Evolutionary conservation across 306 rosid species (phyloP), one percentile per base, ranked within the genome.

Genomic region (Trifolium dubium): DNA sequence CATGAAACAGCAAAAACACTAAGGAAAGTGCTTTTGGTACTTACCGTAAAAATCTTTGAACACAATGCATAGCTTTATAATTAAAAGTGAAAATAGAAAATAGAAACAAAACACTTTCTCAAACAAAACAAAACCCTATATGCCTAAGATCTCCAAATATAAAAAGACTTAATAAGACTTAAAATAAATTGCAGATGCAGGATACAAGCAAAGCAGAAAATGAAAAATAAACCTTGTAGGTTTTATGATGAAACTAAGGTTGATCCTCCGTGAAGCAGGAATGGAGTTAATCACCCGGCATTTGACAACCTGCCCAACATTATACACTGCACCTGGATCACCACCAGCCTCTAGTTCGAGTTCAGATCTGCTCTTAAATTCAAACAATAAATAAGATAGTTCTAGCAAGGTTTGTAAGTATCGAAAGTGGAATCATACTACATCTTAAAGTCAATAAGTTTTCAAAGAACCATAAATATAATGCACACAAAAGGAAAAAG

Each of bases 241-340:
- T 69, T 79, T 90, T 77, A 92, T 92, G 70, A 81, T 80, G 83
- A 92, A 92, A 83, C 99, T 94, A 75, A 94, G 95, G 76, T 77
- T 91, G 85, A 94, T 88, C 80, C 97, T 89, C 82, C 89, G 84
- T 28, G 92, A 88, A 76, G 91, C 82, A 28, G 92, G 86, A 79
- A 82, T 73, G 44, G 90, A 84, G 59, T 87, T 87, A 29, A 72
- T 61, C 74, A 91, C 84, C 54, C 98, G 83, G 78, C 97, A 93
- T 86, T 93, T 93, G 83, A 93, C 86, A 46, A 88, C 98, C 89
- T 93, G 96, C 13, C 94, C 98, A 69, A 88, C 91, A 83, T 87
- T 92, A 79, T 88, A 93, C 61, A 86, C 80, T 17, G 80, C 77
- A 85, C 81, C 77, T 37, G 98, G 94, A 82, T 86, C 89, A 66